Evolutionary conservation across 2,329 filamentous ascomycete genomes (phyloP), one percentile per base, ranked within the genome.

Genomic region (Paradendryphiella salina): DNA sequence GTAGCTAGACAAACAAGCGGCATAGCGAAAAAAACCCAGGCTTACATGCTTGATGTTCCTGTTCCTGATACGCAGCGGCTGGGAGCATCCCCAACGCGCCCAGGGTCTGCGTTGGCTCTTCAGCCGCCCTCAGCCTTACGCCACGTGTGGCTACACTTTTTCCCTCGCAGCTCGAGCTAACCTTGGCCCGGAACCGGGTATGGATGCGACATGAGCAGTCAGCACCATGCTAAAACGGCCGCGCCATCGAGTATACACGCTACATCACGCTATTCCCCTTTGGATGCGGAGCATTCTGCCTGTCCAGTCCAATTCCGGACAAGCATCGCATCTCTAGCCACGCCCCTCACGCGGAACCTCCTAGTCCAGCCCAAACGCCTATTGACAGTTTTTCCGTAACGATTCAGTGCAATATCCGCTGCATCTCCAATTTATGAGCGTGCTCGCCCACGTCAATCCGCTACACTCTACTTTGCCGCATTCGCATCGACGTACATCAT

Each of bases 381-480:
- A 36, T 60, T 50, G 35, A 40, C n/a, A 60, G 52, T 59, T 58
- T 44, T 62, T 65, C 62, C 61, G 54, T 54, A 46, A 51, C 43
- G 33, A 14, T 55, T 56, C 39, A 32, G 41, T 41, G 46, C 37
- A 36, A 26, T 15, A 28, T 51, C 32, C 34, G 49, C 49, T 56
- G 31, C 42, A 41, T 14, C 28, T 36, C 36, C 46, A 56, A 58
- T 60, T 37, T 63, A 54, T 64, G 56, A 57, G 47, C 23, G 52
- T 53, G 60, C 55, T 52, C 14, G 43, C 36, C 33, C 52, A 56
- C 32, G 21, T 36, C 51, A 54, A 61, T 60, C 52, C 57, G 61
- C 54, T 59, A 60, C 62, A 21, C 65, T 68, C 37, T 61, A 69
- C 57, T 61, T 40, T 64, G 57, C 53, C 54, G 64, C 58, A 48